Base-by-base conservation (phyloP, 1,284 basidiomycete species). In the Apiotrichum siamense region DNA sequence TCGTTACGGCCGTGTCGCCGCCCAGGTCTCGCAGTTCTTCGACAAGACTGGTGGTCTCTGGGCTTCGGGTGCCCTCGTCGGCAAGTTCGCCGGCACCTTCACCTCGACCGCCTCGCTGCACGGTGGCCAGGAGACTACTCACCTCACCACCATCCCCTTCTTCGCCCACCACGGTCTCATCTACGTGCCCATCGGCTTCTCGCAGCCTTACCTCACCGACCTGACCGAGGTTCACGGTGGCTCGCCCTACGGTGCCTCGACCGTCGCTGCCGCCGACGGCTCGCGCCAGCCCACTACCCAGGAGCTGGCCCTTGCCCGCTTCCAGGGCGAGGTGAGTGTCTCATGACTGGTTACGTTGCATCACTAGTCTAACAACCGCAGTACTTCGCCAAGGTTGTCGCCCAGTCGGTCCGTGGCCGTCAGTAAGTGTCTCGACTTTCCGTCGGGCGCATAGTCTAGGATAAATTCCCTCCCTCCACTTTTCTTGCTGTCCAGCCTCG, bases 121-220 rank as follows among this genome's bases (percentile, higher is more conserved):
- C 63, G 72, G 74, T 47, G 75, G 75, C 51, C 74, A 74, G 50
- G 73, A 76, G 68, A 68, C 80, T 23, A 91, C 89, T 36, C 77
- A 78, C 29, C 58, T 84, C 55, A 81, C 79, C 63, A 70, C 79
- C 38, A 58, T 91, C 47, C 87, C 87, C 23, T 87, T 85, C 42
- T 77, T 91, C 58, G 76, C 80, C 20, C 89, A 93, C 75, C 88
- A 90, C 52, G 57, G 57, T 44, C 46, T 52, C 53, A 55, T 64
- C 57, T 88, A 77, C 68, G 86, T 90, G 10, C 88, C 88, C 24
- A 77, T 89, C 50, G 89, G 88, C 15, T 92, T 88, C 77, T 77
- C 79, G 39, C 66, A 78, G 55, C 65, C 74, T 2, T 79, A 83
- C 65, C 68, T 89, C 57, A 73, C 80, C 33, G 80, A 81, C 74